Evolutionary conservation across 23 red algal species (phyloP).

Genomic region (Gracilaria caudata): DNA sequence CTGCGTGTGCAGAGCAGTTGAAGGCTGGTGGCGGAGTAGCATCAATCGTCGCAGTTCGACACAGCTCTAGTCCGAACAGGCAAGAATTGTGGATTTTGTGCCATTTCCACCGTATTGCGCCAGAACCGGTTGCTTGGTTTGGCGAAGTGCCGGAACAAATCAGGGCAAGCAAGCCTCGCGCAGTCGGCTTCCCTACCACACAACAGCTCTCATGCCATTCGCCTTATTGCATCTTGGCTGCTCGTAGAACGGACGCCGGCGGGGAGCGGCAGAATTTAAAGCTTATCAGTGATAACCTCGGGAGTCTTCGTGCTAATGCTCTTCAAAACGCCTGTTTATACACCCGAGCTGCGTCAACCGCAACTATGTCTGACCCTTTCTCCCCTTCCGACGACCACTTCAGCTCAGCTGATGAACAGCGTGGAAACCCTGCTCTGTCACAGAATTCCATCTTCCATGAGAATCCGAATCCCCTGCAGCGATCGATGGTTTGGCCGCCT

Average conservation of each 20-base stretch:
- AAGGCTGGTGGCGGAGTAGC: no score
- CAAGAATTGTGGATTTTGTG: no score
- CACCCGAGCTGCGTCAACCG: background rate
- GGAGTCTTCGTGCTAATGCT: background rate
- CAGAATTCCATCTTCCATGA: conserved; percentile 12
- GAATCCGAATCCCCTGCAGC: conserved; percentile 9
- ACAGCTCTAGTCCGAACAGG: no score
- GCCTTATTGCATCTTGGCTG: background rate
- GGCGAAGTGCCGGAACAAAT: no score
- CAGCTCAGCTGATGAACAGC: background rate
- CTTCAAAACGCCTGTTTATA: background rate
- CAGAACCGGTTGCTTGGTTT: no score
- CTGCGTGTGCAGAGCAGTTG: no score
- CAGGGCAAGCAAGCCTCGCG: no score
- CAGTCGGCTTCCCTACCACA: background rate
- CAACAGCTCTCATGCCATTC: background rate
- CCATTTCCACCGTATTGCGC: no score
- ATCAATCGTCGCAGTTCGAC: no score
- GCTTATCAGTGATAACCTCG: no score
- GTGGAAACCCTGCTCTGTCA: background rate
- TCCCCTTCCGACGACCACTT: background rate
- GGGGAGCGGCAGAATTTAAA: background rate
- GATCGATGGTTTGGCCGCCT: conserved; percentile 57
- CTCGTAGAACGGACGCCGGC: background rate
- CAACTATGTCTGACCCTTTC: background rate